Percentiles rank a stretch among this genome's conserved stretches.
Evolutionary conservation across 2,329 filamentous ascomycete genomes (phyloP).

Genomic region (Fusarium sp.): DNA sequence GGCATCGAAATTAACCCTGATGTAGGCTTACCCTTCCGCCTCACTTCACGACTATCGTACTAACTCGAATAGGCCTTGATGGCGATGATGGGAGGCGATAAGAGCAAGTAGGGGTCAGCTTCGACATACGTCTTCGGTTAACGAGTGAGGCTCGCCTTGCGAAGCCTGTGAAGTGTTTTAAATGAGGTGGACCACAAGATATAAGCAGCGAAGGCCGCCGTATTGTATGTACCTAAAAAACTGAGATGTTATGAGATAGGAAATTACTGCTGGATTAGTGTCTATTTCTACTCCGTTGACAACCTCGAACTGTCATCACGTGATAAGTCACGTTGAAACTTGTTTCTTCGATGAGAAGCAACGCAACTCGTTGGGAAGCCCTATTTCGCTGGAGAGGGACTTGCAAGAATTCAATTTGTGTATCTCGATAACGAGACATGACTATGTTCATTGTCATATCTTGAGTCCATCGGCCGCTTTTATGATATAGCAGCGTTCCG

Average conservation of each 20-base stretch:
- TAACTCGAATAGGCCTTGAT: slow-evolving; percentile 29
- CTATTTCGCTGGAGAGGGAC: background rate
- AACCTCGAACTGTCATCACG: background rate
- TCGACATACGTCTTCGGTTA: background rate
- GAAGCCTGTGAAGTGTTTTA: background rate
- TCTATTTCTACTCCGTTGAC: background rate
- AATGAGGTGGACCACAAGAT: background rate
- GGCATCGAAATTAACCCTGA: slow-evolving; percentile 38
- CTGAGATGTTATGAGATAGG: background rate
- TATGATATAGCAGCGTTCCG: too few species aligned
- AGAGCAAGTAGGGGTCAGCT: background rate
- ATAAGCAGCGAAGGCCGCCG: background rate
- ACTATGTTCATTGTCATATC: background rate
- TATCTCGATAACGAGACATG: background rate
- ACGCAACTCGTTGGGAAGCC: background rate
- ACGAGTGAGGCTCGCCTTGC: background rate
- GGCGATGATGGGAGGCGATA: slow-evolving; percentile 27
- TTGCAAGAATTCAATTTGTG: background rate
- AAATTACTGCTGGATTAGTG: background rate
- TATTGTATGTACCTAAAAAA: background rate
- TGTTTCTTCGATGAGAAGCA: background rate
- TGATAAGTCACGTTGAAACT: background rate
- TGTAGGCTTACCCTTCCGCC: background rate
- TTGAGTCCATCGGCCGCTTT: too few species aligned
- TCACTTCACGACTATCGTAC: background rate